Percentiles rank a stretch among this genome's conserved stretches.
Conservation (phyloP, 2,329 filamentous ascomycete genomes). For the Pyricularia sp. region DNA sequence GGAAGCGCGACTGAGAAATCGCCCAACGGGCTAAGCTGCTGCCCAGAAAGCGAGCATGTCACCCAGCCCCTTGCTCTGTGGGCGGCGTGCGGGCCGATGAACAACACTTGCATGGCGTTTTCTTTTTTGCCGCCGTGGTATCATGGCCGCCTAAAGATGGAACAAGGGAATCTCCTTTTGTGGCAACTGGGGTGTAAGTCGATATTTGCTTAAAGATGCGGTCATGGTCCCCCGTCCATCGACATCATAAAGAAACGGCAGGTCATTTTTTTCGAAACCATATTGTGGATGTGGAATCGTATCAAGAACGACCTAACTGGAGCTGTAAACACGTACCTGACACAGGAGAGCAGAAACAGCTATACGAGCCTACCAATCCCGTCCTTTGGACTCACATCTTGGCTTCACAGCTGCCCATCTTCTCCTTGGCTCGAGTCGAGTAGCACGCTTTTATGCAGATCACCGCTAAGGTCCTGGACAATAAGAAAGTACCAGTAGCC, state of each 20-base stretch:
- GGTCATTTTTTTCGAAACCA: neutral
- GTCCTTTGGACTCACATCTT: neutral
- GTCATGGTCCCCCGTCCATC: neutral
- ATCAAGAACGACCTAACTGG: neutral
- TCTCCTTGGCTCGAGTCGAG: neutral
- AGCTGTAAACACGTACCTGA: neutral
- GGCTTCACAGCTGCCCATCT: neutral
- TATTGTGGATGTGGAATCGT: neutral
- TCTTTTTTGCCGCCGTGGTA: neutral
- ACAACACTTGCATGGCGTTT: neutral
- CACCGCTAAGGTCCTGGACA: neutral
- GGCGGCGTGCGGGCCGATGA: neutral
- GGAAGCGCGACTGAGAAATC: neutral
- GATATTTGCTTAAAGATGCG: neutral
- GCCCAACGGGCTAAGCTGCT: neutral
- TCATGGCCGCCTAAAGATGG: neutral
- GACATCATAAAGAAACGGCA: neutral
- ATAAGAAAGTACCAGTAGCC: neutral
- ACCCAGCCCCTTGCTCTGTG: neutral
- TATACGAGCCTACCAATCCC: slow-evolving; percentile 1
- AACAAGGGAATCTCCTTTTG: neutral
- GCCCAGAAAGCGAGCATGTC: neutral
- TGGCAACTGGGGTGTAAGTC: neutral
- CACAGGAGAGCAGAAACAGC: neutral
- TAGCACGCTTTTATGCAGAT: neutral